Evolutionary conservation across 164 flowering plant species (phyloP).

Genomic region (Houttuynia cordata): DNA sequence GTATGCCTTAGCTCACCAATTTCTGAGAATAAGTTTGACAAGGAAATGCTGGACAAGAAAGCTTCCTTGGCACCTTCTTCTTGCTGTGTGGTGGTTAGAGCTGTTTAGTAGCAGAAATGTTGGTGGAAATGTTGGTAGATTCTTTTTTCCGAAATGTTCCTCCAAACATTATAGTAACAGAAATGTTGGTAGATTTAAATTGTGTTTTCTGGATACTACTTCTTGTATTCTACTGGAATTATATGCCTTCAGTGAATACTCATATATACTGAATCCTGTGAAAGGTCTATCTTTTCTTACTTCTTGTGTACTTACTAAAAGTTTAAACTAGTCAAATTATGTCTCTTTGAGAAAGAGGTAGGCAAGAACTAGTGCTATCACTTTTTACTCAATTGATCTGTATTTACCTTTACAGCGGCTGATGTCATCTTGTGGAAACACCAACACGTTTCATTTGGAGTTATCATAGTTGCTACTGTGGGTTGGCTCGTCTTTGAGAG

Average conservation of each 20-base stretch:
- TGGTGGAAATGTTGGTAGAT: too few relatives aligned
- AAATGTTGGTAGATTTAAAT: neutral
- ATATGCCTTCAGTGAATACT: too few relatives aligned
- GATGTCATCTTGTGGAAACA: constrained; percentile 78
- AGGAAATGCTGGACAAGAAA: neutral
- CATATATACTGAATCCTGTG: too few relatives aligned
- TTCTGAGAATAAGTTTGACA: too few relatives aligned
- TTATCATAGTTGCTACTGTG: constrained; percentile 59
- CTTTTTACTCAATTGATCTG: neutral
- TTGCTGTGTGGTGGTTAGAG: too few relatives aligned
- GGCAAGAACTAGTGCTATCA: neutral
- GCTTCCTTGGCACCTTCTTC: neutral
- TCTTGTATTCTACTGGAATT: neutral
- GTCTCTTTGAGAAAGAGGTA: neutral
- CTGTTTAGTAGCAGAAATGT: too few relatives aligned
- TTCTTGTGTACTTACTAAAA: neutral
- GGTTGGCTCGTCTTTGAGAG: constrained; percentile 74
- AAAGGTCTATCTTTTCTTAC: too few relatives aligned
- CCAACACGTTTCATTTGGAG: constrained; percentile 47
- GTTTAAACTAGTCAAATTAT: neutral
- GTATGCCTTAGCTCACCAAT: too few relatives aligned
- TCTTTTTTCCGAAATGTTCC: too few relatives aligned
- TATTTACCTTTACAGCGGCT: constrained; percentile 40
- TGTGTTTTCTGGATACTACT: neutral
- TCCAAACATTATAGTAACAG: neutral